Evolutionary conservation across 371 early-diverging fungal genomes (phyloP).

Genomic region (Mucor irregularis): DNA sequence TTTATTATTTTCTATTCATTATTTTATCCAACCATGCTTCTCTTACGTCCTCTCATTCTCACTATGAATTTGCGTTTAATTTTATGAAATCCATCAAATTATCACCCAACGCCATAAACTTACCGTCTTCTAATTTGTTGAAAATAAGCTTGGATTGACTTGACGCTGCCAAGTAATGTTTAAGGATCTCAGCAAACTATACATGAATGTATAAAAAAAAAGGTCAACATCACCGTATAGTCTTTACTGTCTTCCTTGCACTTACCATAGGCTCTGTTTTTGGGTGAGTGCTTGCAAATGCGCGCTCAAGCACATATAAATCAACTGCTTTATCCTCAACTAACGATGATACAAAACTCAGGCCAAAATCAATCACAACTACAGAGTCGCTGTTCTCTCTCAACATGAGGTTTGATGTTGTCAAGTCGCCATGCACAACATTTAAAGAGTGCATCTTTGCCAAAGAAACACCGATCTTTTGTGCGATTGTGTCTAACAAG

Average conservation of each 20-base stretch:
- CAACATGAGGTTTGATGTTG: constrained; percentile 95
- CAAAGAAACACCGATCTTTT: constrained; percentile 69
- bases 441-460: constrained; percentile 85
- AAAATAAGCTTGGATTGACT: constrained; percentile 61
- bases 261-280: constrained; percentile 72
- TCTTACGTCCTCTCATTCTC: constrained; percentile 88
- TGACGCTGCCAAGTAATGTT: constrained; percentile 57
- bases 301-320: constrained; percentile 97
- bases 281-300: constrained; percentile 91
- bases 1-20: not conserved
- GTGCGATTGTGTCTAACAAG: constrained; percentile 41
- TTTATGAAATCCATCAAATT: not conserved
- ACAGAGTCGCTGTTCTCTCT: constrained; percentile 53
- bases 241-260: not conserved
- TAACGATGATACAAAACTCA: constrained; percentile 82
- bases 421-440: constrained; percentile 98
- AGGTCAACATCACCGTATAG: not conserved
- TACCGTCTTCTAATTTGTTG: constrained; percentile 86
- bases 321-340: constrained; percentile 99
- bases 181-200: constrained; percentile 76
- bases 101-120: not conserved
- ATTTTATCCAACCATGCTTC: constrained; percentile 83
- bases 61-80: constrained; percentile 47
- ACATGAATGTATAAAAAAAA: constrained; percentile 1
- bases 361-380: constrained; percentile 97